phyloP scores from a whole-genome alignment of 108 stramenopile species.

The Conticribra guillardii region DNA sequence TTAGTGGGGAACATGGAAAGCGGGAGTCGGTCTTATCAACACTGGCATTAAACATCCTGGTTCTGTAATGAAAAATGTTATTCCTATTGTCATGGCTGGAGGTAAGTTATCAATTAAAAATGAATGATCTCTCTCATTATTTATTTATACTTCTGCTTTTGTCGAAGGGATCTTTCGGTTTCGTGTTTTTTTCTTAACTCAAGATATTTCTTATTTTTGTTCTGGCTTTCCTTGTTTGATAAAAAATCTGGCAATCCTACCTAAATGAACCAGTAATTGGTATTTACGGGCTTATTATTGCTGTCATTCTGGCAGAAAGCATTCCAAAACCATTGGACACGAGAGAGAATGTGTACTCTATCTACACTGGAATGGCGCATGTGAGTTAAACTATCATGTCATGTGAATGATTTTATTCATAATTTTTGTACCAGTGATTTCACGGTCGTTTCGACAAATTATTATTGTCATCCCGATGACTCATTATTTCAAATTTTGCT shows the following conservation, averaged over 20 bases:
- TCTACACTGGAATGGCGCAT: constrained; percentile 84
- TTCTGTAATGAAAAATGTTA: constrained; percentile 90
- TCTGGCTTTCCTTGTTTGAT: no score
- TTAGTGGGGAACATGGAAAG: constrained; percentile 91
- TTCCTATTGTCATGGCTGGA: constrained; percentile 92
- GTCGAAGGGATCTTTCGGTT: no score
- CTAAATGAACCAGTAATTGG: constrained; percentile 89
- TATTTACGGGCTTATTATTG: constrained; percentile 88
- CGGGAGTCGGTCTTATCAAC: constrained; percentile 75
- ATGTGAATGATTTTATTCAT: no score
- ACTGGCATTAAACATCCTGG: constrained; percentile 86
- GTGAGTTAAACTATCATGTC: constrained; percentile 12
- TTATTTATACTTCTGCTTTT: constrained; percentile 3
- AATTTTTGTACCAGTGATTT: no score
- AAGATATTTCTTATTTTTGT: no score
- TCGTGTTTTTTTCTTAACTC: no score
- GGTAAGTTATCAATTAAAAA: constrained; percentile 25
- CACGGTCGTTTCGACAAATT: no score
- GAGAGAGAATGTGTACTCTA: constrained; percentile 78
- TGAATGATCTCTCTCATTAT: neutral
- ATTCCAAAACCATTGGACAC: constrained; percentile 66
- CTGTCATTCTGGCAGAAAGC: constrained; percentile 80
- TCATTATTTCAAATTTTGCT: constrained; percentile 4
- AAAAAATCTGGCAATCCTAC: no score
- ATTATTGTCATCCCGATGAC: no score